These are phyloP conservation scores for Aspergillus sclerotioniger DNA, from an alignment of 495 filamentous ascomycete genomes.

Conservation along the genomic window DNA sequence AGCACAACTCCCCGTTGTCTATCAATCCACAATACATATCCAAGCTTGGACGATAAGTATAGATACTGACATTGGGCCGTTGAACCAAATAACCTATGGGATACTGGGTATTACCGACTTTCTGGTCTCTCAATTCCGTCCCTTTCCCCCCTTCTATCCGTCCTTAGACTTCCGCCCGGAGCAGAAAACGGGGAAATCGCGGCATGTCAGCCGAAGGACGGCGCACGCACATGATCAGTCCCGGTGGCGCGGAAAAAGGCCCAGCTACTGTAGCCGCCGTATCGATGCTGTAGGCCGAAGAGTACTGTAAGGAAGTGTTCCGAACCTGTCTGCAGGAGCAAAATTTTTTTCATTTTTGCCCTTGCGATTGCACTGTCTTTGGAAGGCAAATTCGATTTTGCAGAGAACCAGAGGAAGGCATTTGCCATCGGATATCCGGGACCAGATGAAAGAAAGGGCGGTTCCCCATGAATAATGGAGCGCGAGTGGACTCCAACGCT, in stretches of 20 bases:
- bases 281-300: background rate
- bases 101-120: background rate
- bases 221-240: conserved; percentile 6
- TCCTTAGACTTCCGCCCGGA: background rate
- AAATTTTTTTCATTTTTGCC: background rate
- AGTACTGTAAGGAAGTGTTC: background rate
- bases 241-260: conserved; percentile 5
- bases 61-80: too few species aligned
- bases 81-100: background rate
- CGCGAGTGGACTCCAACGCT: conserved; percentile 16
- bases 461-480: conserved; percentile 15
- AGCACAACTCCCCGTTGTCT: too few species aligned
- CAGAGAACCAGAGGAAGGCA: conserved; percentile 3
- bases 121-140: background rate
- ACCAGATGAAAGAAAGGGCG: conserved; percentile 12
- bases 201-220: conserved; percentile 13
- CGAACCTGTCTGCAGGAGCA: background rate
- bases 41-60: too few species aligned
- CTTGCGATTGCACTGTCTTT: background rate
- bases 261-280: background rate
- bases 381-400: background rate
- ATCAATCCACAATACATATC: too few species aligned
- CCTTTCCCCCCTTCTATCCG: background rate
- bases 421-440: conserved; percentile 28
- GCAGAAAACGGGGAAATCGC: conserved; percentile 3